phyloP scores from a whole-genome alignment of 768 basidiomycete species.

The Termitomyces sp. region DNA sequence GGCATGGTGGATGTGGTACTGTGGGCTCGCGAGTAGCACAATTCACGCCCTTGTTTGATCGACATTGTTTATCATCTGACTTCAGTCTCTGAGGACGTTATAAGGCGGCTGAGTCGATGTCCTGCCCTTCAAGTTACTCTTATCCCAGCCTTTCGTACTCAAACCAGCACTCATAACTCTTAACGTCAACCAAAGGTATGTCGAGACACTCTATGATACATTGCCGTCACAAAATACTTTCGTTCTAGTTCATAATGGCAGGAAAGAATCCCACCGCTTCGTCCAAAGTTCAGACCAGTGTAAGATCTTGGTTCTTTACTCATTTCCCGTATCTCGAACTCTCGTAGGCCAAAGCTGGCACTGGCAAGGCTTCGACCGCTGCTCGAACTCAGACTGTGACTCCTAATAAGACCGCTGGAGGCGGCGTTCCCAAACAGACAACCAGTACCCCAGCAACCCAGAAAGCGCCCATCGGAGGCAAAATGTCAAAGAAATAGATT shows the following conservation, averaged over 20 bases:
- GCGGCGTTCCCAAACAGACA: conserved; percentile 7
- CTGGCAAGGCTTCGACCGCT: conserved; percentile 5
- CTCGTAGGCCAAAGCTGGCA: conserved; percentile 7
- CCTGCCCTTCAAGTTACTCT: neutral
- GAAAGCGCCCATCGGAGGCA: conserved; percentile 11
- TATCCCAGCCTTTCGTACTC: neutral
- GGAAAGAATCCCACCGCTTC: conserved; percentile 10
- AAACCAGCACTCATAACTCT: neutral
- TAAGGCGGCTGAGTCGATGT: neutral
- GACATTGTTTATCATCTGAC: neutral
- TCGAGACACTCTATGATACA: neutral
- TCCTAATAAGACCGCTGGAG: conserved; percentile 3
- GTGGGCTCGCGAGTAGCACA: conserved; percentile 15
- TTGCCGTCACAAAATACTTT: neutral
- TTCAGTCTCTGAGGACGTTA: neutral
- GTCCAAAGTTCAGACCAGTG: conserved; percentile 8
- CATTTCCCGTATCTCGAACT: neutral
- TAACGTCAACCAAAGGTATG: neutral
- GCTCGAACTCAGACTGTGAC: conserved; percentile 8
- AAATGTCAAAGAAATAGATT: conserved; percentile 11
- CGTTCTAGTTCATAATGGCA: conserved; percentile 6
- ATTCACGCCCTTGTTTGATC: conserved; percentile 12
- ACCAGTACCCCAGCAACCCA: conserved; percentile 3
- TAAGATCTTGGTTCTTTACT: neutral
- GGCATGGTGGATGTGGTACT: neutral